Evolutionary conservation across 257 asterid species (phyloP), one percentile per base, ranked within the genome.

Genomic region (Coffea eugenioides): DNA sequence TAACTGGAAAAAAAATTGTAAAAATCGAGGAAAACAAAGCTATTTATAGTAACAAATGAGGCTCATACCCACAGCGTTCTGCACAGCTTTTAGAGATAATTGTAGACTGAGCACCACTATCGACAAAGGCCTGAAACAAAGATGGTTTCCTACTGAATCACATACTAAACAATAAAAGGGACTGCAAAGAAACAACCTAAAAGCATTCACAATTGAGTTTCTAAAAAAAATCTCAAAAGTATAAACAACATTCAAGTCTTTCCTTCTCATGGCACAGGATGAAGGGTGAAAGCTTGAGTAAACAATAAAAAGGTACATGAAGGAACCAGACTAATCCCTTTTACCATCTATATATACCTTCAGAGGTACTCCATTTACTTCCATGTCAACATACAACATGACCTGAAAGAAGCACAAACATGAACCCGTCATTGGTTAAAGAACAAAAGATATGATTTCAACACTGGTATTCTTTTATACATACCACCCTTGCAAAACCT

Each of bases 71-170:
- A 45, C 84, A 87, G 59, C 98, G 97, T 82, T 96, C 99, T 23
- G 99, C 99, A 85, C 99, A 96, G 88, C 87, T 91, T 91, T 90
- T 96, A 79, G 99, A 96, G 87, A 96, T 96, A 75, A 94, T 94
- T 72, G 99, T 96, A 66, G 99, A 96, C 88, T 94, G 99, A 82
- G 99, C 99, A 82, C 99, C 99, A 82, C 99, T 96, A 78, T 96
- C 99, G 81, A 96, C 99, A 79, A 96, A 96, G 77, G 99, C 99
- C 99, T 95, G 88, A 85, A 87, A 83, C 80, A 79, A 77, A 77
- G 48, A 77, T 27, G 75, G 10, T 25, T 21, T 65, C 81, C 74
- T 59, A 72, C 46, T 73, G 51, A 75, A 51, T 76, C 64, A 61
- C 27, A 56, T 39, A 18, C 68, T 57, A 75, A 12, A 25, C 12